phyloP scores from a whole-genome alignment of 106 monocot genomes.

The Ottelia alismoides region DNA sequence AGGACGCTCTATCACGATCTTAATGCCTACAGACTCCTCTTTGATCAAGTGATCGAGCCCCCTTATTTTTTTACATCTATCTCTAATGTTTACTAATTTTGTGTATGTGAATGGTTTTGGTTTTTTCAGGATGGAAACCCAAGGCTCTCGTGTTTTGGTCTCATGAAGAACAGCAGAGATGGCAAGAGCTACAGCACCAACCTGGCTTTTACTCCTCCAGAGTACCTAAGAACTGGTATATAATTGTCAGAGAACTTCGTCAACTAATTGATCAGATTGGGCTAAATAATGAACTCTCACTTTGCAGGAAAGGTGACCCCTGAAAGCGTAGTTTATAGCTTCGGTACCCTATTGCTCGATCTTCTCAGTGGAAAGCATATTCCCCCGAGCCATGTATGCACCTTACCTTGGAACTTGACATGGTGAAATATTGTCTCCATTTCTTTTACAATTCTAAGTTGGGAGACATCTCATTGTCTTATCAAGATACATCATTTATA shows the following conservation, averaged over 20 bases:
- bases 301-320: slow-evolving; percentile 8
- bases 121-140: slow-evolving; percentile 63
- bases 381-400: slow-evolving; percentile 14
- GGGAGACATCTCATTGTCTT: too few relatives aligned
- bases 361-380: slow-evolving; percentile 13
- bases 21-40: slow-evolving; percentile 61
- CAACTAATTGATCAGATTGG: too few relatives aligned
- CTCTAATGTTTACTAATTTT: not conserved
- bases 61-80: not conserved
- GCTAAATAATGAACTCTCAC: not conserved
- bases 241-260: too few relatives aligned
- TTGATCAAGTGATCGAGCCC: slow-evolving; percentile 30
- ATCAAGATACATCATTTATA: too few relatives aligned
- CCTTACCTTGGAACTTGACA: not conserved
- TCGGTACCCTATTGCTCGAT: slow-evolving; percentile 6
- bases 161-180: slow-evolving; percentile 92
- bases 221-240: slow-evolving; percentile 75
- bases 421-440: too few relatives aligned
- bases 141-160: slow-evolving; percentile 66
- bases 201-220: slow-evolving; percentile 77
- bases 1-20: slow-evolving; percentile 57
- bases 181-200: slow-evolving; percentile 93
- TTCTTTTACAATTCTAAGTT: too few relatives aligned
- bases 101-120: not conserved
- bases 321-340: slow-evolving; percentile 13